phyloP scores from a whole-genome alignment of 2,329 filamentous ascomycete genomes.

The Beauveria medogensis region DNA sequence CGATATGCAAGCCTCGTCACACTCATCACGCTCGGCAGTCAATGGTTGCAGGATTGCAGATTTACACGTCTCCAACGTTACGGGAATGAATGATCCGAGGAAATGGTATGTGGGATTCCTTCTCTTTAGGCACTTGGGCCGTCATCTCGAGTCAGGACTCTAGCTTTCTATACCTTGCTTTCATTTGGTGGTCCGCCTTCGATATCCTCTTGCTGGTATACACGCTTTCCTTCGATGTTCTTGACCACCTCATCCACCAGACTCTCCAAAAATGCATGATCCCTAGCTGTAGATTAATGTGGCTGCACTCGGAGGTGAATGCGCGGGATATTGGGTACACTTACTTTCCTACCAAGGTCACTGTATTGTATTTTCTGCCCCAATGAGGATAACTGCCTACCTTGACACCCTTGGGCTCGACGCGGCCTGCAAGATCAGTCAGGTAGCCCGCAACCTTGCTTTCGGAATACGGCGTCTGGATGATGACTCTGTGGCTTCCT shows the following conservation, averaged over 20 bases:
- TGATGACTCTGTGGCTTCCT: conserved; percentile 67
- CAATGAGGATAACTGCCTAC: conserved; percentile 93
- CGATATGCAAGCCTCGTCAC: conserved; percentile 2
- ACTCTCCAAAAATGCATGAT: conserved; percentile 69
- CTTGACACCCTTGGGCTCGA: conserved; percentile 72
- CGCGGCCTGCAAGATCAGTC: conserved; percentile 66
- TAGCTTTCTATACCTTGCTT: conserved; percentile 8
- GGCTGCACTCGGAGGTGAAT: no score
- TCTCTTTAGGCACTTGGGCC: not conserved
- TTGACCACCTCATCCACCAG: conserved; percentile 69
- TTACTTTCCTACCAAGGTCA: conserved; percentile 69
- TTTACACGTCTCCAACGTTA: not conserved
- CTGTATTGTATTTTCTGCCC: conserved; percentile 80
- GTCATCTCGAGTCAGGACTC: not conserved
- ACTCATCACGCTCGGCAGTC: not conserved
- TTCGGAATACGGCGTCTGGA: conserved; percentile 82
- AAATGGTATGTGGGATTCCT: not conserved
- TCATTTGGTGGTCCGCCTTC: conserved; percentile 33
- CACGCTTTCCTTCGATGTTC: conserved; percentile 64
- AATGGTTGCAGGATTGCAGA: not conserved
- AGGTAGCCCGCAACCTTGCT: conserved; percentile 78
- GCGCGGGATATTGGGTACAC: conserved; percentile 12
- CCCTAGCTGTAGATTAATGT: conserved; percentile 35
- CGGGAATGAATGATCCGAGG: not conserved
- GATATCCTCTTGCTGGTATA: conserved; percentile 60